These are phyloP conservation scores for Pichia insulana DNA, from an alignment of 805 yeast species.

Conservation along the genomic window DNA sequence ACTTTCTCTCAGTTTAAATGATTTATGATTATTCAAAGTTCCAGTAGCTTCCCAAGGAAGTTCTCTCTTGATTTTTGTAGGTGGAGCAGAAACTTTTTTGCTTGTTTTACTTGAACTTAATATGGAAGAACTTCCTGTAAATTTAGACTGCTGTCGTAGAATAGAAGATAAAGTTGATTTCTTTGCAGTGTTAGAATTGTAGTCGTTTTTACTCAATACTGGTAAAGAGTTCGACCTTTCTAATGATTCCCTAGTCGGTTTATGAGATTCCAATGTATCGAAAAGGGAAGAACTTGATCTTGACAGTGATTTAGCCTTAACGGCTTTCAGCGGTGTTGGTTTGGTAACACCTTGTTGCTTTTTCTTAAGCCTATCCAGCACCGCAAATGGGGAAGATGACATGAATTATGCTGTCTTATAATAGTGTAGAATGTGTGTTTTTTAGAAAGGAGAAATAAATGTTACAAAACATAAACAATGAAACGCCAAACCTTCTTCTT, in stretches of 20 bases:
- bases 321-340: not conserved
- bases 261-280: not conserved
- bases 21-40: not conserved
- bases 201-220: not conserved
- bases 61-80: conserved; percentile 1
- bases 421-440: too few relatives aligned
- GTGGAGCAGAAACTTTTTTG: not conserved
- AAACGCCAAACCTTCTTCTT: not conserved
- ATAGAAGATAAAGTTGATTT: conserved; percentile 5
- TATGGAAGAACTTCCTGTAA: conserved; percentile 7
- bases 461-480: not conserved
- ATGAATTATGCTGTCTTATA: not conserved
- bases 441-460: too few relatives aligned
- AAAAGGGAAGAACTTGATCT: conserved; percentile 3
- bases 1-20: not conserved
- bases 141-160: conserved; percentile 7
- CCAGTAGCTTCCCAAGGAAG: conserved; percentile 3
- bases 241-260: not conserved
- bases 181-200: not conserved
- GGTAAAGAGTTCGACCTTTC: not conserved
- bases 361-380: conserved; percentile 9
- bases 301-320: not conserved
- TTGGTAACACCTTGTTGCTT: not conserved
- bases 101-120: conserved; percentile 6
- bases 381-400: conserved; percentile 11